Evolutionary conservation across 176 grass and related monocot species (phyloP), one percentile per base, ranked within the genome.

Genomic region (Tuctoria greenei): DNA sequence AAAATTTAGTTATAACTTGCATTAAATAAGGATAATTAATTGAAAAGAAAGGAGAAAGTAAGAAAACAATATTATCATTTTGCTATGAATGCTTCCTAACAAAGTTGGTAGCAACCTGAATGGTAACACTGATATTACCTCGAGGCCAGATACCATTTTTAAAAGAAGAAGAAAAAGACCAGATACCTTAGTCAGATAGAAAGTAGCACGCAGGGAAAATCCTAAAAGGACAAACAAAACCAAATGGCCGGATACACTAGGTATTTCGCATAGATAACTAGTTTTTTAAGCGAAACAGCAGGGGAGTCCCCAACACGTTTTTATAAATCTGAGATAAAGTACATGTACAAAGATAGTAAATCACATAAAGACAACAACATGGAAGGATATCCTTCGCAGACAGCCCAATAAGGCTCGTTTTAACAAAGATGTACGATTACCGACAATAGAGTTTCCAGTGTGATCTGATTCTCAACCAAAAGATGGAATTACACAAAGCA

Each of bases 381-480:
- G 27, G 24, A 13, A 40, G 41, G 40, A 67, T 5, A 12, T 67
- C 40, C 45, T 43, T 67, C 3, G 31, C 31, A 31, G 31, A 31
- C 1, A 31, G 31, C 5, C 24, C 17, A 78, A 45, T 8, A 57
- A 72, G 46, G 27, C 24, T 73, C 69, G 39, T 11, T 67, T 69
- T 36, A 74, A 81, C 13, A 47, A 69, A 37, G 36, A 65, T 50
- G 45, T 69, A 21, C 9, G 61, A 42, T 24, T 43, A 43, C 56
- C 37, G 5, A 64, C 42, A 27, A 46, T 7, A 83, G 1, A 73
- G 50, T 36, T 18, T 20, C 64, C 64, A 27, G 38, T 16, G 35
- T 56, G 1, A 26, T n/a, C 4, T 47, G 50, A 38, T 26, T 63
- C 28, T 71, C 68, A 69, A 87, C 55, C 50, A 60, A 81, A 85